A percentile compares a stretch with the other conserved stretches of the same genome.
Evolutionary conservation across 306 rosid species (phyloP).

Genomic region (Urtica urens): DNA sequence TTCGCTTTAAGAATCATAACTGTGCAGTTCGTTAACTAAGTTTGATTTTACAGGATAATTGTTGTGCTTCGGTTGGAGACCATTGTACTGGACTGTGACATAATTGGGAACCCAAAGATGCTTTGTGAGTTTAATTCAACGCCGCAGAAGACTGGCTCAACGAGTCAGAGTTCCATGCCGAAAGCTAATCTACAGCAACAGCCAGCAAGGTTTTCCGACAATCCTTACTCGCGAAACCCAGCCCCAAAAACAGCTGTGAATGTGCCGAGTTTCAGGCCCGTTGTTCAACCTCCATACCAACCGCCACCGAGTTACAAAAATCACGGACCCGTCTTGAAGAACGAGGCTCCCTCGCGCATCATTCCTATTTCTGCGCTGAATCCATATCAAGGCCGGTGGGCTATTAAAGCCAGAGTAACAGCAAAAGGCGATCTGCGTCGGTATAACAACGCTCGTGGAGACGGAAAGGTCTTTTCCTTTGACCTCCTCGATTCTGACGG

Average conservation of each 20-base stretch:
- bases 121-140: slow-evolving; percentile 32
- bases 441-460: slow-evolving; percentile 93
- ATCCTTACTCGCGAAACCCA: slow-evolving; percentile 21
- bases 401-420: slow-evolving; percentile 92
- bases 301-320: slow-evolving; percentile 75
- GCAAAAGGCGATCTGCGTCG: slow-evolving; percentile 95
- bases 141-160: slow-evolving; percentile 24
- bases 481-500: slow-evolving; percentile 97
- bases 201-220: slow-evolving; percentile 27
- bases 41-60: slow-evolving; percentile 49
- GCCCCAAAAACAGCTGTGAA: slow-evolving; percentile 22
- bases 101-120: slow-evolving; percentile 66
- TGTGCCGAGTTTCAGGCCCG: slow-evolving; percentile 50
- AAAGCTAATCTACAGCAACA: slow-evolving; percentile 20
- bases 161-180: slow-evolving; percentile 22
- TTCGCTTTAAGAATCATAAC: no score
- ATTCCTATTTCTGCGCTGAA: slow-evolving; percentile 82
- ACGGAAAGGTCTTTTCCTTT: slow-evolving; percentile 91
- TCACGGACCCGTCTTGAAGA: slow-evolving; percentile 68
- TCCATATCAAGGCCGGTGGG: slow-evolving; percentile 98
- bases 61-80: slow-evolving; percentile 78
- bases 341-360: slow-evolving; percentile 85
- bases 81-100: slow-evolving; percentile 55
- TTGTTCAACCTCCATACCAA: slow-evolving; percentile 72
- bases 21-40: no score